Evolutionary conservation across 192 early-diverging fungal genomes (phyloP).

Genomic region (Chytriomyces hyalinus): DNA sequence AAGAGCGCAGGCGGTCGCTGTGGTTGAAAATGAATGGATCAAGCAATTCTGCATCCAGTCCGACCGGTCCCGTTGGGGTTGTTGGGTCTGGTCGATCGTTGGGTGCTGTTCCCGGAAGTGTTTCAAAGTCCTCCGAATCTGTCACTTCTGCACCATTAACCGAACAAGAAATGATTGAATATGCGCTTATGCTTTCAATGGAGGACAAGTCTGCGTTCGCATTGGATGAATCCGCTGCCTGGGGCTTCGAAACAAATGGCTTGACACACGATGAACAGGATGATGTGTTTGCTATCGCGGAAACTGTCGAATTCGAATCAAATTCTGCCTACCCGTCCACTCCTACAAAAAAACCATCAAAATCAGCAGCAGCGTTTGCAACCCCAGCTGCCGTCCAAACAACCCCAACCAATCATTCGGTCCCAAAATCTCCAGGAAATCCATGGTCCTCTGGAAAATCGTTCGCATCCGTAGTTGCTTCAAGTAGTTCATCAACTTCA

Average conservation of each 20-base stretch:
- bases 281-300: too few relatives aligned
- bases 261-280: too few relatives aligned
- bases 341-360: background rate
- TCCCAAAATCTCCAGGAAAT: slow-evolving; percentile 9
- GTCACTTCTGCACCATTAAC: background rate
- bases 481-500: background rate
- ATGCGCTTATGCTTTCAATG: slow-evolving; percentile 38
- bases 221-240: background rate
- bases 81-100: slow-evolving; percentile 9
- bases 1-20: slow-evolving; percentile 6
- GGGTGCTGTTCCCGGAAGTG: background rate
- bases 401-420: background rate
- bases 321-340: background rate
- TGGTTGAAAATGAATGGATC: slow-evolving; percentile 20
- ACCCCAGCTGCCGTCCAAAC: background rate
- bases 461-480: slow-evolving; percentile 18
- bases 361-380: background rate
- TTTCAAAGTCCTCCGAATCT: background rate
- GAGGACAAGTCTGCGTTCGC: slow-evolving; percentile 22
- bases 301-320: too few relatives aligned
- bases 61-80: background rate
- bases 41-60: background rate
- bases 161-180: slow-evolving; percentile 34
- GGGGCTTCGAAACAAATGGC: too few relatives aligned
- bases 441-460: slow-evolving; percentile 23